Conservation (phyloP, 2,329 filamentous ascomycete genomes). For the Cladosporium sp. region DNA sequence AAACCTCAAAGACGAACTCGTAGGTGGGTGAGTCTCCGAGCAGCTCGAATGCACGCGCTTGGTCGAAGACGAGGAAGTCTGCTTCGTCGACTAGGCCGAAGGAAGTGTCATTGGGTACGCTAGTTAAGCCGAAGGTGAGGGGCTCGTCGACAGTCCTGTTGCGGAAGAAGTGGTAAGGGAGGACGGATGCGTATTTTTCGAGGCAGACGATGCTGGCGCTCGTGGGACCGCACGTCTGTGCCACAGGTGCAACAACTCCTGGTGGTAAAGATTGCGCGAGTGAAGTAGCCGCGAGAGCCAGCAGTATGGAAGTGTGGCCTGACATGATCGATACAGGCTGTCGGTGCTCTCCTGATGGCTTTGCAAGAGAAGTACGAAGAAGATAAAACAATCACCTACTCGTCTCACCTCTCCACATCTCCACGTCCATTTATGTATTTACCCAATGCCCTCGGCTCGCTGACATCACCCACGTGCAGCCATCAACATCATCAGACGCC, state of each 20-base stretch:
- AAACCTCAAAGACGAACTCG: slow-evolving; percentile 43
- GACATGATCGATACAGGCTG: slow-evolving; percentile 4
- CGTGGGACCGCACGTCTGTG: slow-evolving; percentile 26
- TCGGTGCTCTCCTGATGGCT: not conserved
- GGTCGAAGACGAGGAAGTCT: slow-evolving; percentile 44
- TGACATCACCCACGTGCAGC: slow-evolving; percentile 5
- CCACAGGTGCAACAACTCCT: slow-evolving; percentile 23
- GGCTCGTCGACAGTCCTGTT: slow-evolving; percentile 24
- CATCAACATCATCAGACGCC: slow-evolving; percentile 1
- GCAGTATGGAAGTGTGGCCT: not conserved
- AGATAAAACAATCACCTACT: not conserved
- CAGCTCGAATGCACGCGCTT: slow-evolving; percentile 40
- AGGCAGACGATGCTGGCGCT: slow-evolving; percentile 40
- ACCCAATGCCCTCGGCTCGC: not conserved
- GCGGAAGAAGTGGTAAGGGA: slow-evolving; percentile 45
- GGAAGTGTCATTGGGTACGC: slow-evolving; percentile 39
- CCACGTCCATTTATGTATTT: not conserved
- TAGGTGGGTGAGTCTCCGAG: slow-evolving; percentile 43
- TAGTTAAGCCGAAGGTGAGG: slow-evolving; percentile 39
- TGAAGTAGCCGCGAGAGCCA: slow-evolving; percentile 3
- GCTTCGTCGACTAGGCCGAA: slow-evolving; percentile 39
- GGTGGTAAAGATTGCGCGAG: slow-evolving; percentile 11
- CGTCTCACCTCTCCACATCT: not conserved
- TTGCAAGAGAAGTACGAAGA: not conserved
- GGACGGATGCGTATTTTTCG: slow-evolving; percentile 41